Percentiles rank a stretch among this genome's conserved stretches.
These are phyloP conservation scores for Ustilago cynodontis DNA, from an alignment of 1,284 basidiomycete genomes.

Conservation along the genomic window DNA sequence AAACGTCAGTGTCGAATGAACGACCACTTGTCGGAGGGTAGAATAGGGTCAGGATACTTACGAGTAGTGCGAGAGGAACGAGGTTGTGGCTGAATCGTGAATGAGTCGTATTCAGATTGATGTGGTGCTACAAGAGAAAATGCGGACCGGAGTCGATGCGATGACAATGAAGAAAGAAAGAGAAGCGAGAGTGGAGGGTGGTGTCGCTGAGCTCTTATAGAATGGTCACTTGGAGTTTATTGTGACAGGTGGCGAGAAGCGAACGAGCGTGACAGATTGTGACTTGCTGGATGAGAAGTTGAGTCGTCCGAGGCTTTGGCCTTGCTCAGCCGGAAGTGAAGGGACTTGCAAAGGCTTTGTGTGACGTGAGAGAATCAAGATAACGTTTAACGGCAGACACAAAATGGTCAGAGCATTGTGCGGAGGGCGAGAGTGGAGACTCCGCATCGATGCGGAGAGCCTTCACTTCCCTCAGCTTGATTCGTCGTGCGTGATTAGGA, in stretches of 20 bases:
- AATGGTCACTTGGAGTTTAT: background rate
- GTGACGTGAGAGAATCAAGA: background rate
- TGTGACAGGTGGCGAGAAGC: background rate
- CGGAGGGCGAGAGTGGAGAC: background rate
- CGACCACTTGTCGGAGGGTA: background rate
- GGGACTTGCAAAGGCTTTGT: background rate
- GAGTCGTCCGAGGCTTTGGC: background rate
- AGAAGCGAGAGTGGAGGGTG: background rate
- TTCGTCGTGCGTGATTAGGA: background rate
- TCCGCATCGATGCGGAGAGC: background rate
- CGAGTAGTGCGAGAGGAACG: background rate
- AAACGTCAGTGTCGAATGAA: background rate
- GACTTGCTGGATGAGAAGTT: background rate
- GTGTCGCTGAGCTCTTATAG: background rate
- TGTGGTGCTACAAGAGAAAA: background rate
- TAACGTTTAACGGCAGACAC: constrained; percentile 1
- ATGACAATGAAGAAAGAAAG: background rate
- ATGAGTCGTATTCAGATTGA: no score
- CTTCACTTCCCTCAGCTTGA: background rate
- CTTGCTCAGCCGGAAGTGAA: constrained; percentile 8
- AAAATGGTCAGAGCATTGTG: background rate
- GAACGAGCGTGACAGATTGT: background rate
- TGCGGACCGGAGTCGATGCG: background rate
- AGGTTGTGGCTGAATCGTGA: background rate
- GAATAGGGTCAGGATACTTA: background rate